These are phyloP conservation scores for Trypanosoma lewisi DNA, from an alignment of 208 protist genomes.

Conservation along the genomic window DNA sequence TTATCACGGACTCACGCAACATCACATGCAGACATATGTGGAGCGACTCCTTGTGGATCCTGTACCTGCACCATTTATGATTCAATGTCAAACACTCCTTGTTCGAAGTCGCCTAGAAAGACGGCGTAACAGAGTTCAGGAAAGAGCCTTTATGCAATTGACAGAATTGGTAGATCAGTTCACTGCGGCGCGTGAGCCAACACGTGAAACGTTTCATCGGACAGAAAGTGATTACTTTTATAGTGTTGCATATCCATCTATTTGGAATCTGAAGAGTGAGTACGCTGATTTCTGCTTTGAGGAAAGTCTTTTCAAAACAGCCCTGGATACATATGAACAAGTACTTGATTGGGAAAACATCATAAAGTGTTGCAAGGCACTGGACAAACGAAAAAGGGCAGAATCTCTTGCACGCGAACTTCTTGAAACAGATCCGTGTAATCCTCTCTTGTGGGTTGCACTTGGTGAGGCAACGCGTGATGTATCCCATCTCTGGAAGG, in stretches of 20 bases:
- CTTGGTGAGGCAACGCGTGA: constrained; percentile 88
- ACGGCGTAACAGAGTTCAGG: constrained; percentile 69
- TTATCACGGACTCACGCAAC: constrained; percentile 81
- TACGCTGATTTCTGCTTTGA: constrained; percentile 86
- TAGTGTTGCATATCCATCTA: constrained; percentile 71
- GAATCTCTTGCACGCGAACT: constrained; percentile 84
- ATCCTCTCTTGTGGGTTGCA: constrained; percentile 88
- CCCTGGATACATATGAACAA: constrained; percentile 86
- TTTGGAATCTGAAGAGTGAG: constrained; percentile 80
- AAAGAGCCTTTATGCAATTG: constrained; percentile 89
- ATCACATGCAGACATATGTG: constrained; percentile 89
- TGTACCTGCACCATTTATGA: constrained; percentile 63
- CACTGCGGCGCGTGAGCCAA: constrained; percentile 48
- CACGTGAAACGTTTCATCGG: constrained; percentile 41
- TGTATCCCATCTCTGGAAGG: constrained; percentile 80
- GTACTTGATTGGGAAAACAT: constrained; percentile 88
- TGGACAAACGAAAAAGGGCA: constrained; percentile 84
- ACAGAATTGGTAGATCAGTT: constrained; percentile 88
- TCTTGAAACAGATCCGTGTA: constrained; percentile 76
- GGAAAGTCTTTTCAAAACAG: constrained; percentile 83
- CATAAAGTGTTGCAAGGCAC: constrained; percentile 86
- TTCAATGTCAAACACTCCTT: constrained; percentile 74
- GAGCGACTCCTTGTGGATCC: constrained; percentile 83
- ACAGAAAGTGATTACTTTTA: constrained; percentile 80
- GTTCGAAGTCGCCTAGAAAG: constrained; percentile 76